Evolutionary conservation across 768 basidiomycete species (phyloP).

Genomic region (Ramaria rubella): DNA sequence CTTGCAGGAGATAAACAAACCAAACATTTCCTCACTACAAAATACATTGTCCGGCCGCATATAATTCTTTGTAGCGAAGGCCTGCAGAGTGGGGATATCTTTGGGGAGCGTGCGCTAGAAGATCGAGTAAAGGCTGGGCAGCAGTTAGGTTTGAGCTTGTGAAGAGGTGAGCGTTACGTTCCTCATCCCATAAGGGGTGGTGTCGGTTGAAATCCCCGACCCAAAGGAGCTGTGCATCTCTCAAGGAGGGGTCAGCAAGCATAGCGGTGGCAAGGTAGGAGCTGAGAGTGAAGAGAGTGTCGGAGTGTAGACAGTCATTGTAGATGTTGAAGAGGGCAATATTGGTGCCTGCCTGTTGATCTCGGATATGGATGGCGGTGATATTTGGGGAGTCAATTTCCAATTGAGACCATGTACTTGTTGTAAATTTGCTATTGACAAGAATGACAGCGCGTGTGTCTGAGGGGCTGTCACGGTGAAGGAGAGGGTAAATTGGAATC

Average conservation of each 20-base stretch:
- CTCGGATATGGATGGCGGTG: conserved; percentile 16
- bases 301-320: background rate
- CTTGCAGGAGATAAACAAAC: conserved; percentile 24
- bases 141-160: conserved; percentile 14
- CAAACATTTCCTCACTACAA: conserved; percentile 14
- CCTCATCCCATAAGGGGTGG: conserved; percentile 37
- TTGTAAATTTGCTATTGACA: conserved; percentile 18
- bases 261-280: background rate
- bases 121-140: conserved; percentile 14
- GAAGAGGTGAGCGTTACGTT: conserved; percentile 23
- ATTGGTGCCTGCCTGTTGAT: background rate
- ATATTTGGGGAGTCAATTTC: conserved; percentile 20
- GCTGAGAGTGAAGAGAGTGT: background rate
- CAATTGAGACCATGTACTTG: conserved; percentile 18
- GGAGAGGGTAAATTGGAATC: background rate
- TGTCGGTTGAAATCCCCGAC: conserved; percentile 38
- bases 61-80: conserved; percentile 25
- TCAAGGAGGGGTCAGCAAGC: background rate
- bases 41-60: conserved; percentile 42
- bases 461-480: background rate
- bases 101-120: conserved; percentile 30
- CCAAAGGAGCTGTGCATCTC: conserved; percentile 27
- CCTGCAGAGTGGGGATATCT: conserved; percentile 29
- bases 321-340: too few relatives aligned
- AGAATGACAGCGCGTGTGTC: conserved; percentile 17